Percentiles rank a stretch among this genome's conserved stretches.
phyloP scores from a whole-genome alignment of 192 early-diverging fungal genomes.

The Chytriomyces sp. region DNA sequence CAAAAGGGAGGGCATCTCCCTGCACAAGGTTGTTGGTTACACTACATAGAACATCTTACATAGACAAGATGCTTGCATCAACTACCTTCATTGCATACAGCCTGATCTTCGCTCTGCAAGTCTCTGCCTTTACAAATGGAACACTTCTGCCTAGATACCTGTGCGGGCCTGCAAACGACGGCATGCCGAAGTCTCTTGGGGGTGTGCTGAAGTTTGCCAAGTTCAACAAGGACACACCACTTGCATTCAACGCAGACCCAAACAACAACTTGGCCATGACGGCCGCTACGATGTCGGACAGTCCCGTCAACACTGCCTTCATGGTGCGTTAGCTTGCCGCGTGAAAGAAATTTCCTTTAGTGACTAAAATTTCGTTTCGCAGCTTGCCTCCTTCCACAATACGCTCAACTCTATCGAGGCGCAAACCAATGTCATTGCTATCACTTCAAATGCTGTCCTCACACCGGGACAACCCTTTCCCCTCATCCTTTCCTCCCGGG shows the following conservation, averaged over 20 bases:
- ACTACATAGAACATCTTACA: no score
- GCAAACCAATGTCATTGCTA: neutral
- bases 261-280: neutral
- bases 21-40: no score
- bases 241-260: neutral
- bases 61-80: no score
- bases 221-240: conserved; percentile 10
- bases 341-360: neutral
- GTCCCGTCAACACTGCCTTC: conserved; percentile 5
- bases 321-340: conserved; percentile 12
- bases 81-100: no score
- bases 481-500: neutral
- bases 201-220: neutral
- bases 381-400: conserved; percentile 8
- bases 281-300: neutral
- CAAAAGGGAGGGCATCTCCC: no score
- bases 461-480: neutral
- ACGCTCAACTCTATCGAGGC: conserved; percentile 6
- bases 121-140: conserved; percentile 3
- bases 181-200: conserved; percentile 9
- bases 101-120: no score
- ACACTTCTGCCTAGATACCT: neutral
- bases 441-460: neutral
- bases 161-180: neutral
- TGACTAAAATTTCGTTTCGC: neutral